Evolutionary conservation across 257 asterid genomes (phyloP), one percentile per base, ranked within the genome.

Genomic region (Solanum rostratum): DNA sequence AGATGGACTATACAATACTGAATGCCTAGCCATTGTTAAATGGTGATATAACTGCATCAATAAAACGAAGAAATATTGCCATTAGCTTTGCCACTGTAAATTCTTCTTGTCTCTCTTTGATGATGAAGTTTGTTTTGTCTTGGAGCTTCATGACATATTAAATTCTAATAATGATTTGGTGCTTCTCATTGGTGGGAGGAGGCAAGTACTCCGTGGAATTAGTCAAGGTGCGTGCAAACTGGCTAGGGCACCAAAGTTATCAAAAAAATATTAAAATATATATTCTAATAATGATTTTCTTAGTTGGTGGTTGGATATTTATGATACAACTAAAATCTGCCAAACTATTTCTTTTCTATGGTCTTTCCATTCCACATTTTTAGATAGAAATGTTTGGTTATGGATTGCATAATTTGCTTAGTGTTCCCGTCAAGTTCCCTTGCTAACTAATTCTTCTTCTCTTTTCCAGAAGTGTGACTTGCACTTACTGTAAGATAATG

Each of bases 401-500:
- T 15, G 33, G 46, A 27, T 49, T 76, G 16, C 45, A 1, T 76
- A 52, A 76, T 76, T 76, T 76, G 15, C 82, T 19, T 76, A 76
- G 29, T 50, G n/a, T 49, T 76, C 57, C 46, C 63, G 50, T 76
- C 62, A 76, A 29, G 18, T 49, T 76, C 6, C 55, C 12, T 49
- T 49, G 45, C 82, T 76, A 49, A 76, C 82, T 76, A 8, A 49
- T 24, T 76, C 27, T 49, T 5, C 19, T 24, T 76, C 82, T 76
- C 45, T 84, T 90, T 86, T 87, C 83, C 98, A 97, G 99, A 90
- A 91, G 81, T 86, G 90, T 91, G 92, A 94, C 93, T 62, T 95
- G 99, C 90, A 24, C 94, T 50, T 86, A 90, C 92, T 97, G 99
- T 94, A 88, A 92, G 74, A 86, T 91, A 82, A 60, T 95, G 89